Conservation (phyloP, 306 rosid species). For the Castanospermum australe region DNA sequence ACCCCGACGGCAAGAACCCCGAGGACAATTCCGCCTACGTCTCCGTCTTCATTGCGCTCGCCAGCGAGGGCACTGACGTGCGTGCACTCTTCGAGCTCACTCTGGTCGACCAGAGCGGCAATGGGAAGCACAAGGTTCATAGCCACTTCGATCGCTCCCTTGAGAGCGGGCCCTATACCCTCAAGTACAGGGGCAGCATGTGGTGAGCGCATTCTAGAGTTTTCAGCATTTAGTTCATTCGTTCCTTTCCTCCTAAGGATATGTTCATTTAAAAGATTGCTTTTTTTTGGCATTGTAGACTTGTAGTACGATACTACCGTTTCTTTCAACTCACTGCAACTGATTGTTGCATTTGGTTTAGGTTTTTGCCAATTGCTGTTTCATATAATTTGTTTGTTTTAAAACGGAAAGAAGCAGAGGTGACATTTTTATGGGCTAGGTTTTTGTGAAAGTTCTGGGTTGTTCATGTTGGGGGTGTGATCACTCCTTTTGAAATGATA, state of each 20-base stretch:
- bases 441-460: background rate
- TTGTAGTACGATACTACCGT: too few species aligned
- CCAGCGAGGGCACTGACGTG: slow-evolving; percentile 94
- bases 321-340: background rate
- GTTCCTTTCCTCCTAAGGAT: background rate
- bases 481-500: background rate
- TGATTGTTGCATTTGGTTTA: background rate
- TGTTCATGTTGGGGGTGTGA: background rate
- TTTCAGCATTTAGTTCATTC: background rate
- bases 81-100: slow-evolving; percentile 92
- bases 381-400: too few species aligned
- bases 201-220: slow-evolving; percentile 60
- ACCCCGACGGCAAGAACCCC: slow-evolving; percentile 94
- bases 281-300: background rate
- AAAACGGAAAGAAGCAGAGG: too few species aligned
- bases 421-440: background rate
- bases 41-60: slow-evolving; percentile 92
- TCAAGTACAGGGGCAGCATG: slow-evolving; percentile 97
- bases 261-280: background rate
- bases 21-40: slow-evolving; percentile 93
- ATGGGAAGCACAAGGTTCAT: slow-evolving; percentile 86
- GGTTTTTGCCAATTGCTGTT: background rate
- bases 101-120: slow-evolving; percentile 79
- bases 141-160: slow-evolving; percentile 92
- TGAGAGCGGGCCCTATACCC: slow-evolving; percentile 91